Conservation (phyloP, 768 basidiomycete genomes). For the Royoungia palumana region DNA sequence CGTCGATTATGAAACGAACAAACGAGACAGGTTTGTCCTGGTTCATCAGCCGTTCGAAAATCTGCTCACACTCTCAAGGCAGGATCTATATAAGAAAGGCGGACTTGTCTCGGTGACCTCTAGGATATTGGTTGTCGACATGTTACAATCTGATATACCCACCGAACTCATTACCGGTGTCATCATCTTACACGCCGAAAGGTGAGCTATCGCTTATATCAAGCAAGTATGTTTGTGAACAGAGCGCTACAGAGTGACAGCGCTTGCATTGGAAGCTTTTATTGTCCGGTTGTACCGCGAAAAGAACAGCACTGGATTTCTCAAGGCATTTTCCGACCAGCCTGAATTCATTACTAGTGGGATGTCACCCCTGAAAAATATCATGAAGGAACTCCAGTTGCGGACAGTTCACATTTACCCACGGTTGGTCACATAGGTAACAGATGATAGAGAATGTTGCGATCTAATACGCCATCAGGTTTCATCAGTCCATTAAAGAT, state of each 20-base stretch:
- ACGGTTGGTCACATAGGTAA: conserved; percentile 50
- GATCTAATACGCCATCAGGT: conserved; percentile 45
- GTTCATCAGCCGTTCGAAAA: background rate
- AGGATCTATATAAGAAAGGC: conserved; percentile 81
- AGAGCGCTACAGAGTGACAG: conserved; percentile 61
- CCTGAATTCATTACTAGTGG: conserved; percentile 94
- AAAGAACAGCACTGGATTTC: conserved; percentile 84
- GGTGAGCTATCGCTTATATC: conserved; percentile 41
- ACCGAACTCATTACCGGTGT: conserved; percentile 85
- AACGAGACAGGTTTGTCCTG: conserved; percentile 66
- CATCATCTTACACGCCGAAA: conserved; percentile 87
- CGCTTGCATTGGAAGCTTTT: conserved; percentile 86
- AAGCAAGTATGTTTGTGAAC: background rate
- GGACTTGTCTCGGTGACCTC: conserved; percentile 92
- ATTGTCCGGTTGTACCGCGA: conserved; percentile 89
- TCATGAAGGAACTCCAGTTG: conserved; percentile 90
- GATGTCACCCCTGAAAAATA: conserved; percentile 84
- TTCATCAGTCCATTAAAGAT: conserved; percentile 84
- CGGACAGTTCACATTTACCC: conserved; percentile 91
- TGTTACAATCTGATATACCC: conserved; percentile 85
- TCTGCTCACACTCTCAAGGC: conserved; percentile 43
- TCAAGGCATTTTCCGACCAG: conserved; percentile 97
- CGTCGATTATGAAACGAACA: conserved; percentile 77
- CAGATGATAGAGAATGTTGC: background rate
- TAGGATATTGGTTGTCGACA: conserved; percentile 91